These are phyloP conservation scores for Akanthomyces dipterigenus DNA, from an alignment of 2,329 filamentous ascomycete species.

Conservation along the genomic window DNA sequence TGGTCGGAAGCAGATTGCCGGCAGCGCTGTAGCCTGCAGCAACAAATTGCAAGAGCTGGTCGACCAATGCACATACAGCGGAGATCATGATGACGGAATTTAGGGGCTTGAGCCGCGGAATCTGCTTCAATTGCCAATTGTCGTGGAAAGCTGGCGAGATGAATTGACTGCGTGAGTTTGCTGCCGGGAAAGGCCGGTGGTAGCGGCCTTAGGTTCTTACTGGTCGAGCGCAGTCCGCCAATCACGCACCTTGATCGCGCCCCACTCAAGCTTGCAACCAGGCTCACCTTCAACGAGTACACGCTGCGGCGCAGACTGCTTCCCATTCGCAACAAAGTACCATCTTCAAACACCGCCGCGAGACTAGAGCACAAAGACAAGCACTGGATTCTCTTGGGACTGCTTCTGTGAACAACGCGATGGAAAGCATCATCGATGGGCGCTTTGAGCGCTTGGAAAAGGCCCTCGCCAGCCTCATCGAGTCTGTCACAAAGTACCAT, in stretches of 20 bases:
- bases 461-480: conserved; percentile 62
- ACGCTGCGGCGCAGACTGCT: neutral
- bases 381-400: neutral
- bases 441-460: conserved; percentile 62
- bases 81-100: conserved; percentile 33
- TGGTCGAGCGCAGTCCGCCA: neutral
- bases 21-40: neutral
- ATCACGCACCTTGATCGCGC: neutral
- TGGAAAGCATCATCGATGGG: conserved; percentile 56
- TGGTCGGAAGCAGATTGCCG: neutral
- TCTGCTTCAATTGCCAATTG: conserved; percentile 28
- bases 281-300: neutral
- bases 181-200: conserved; percentile 12
- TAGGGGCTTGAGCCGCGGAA: conserved; percentile 24
- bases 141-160: conserved; percentile 13
- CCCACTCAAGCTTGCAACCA: conserved; percentile 2
- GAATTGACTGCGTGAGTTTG: conserved; percentile 10
- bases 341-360: neutral
- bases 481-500: conserved; percentile 77
- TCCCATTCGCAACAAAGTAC: neutral
- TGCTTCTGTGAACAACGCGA: conserved; percentile 22
- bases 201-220: conserved; percentile 12
- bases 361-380: neutral
- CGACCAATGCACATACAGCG: conserved; percentile 25
- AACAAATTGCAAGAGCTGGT: neutral